Base-by-base conservation (phyloP, 2,329 filamentous ascomycete genomes). In the Neofusicoccum umdonicola region DNA sequence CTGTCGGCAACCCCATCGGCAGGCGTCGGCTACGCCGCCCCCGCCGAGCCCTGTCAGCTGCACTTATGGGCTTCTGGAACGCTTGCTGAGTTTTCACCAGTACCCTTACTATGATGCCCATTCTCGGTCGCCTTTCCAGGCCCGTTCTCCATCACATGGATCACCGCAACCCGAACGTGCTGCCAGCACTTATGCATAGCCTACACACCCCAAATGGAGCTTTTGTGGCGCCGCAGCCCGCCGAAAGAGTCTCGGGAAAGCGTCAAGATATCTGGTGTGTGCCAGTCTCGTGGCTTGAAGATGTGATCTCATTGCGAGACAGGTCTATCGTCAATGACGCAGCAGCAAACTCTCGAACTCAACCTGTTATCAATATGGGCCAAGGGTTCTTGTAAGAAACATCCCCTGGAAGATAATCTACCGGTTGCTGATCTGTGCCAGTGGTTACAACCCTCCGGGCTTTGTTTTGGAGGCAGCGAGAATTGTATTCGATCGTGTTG, bases 401-500 rank as follows among this genome's bases (percentile, higher is more conserved):
- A 7, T 31, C 4, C 1, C 7, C 27, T 31, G 27, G 4, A 31
- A 31, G 4, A 31, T 31, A 7, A 31, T 31, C 27, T 31, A 31
- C 6, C 6, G 27, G 27, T 31, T 31, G 27, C 6, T 31, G 27
- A 31, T 31, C 27, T 31, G 1, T 31, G 27, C 27, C 27, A 31
- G 27, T 71, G 94, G 94, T 65, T 98, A 98, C 79, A 98, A 98
- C 74, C 94, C 94, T 64, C 94, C 94, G 7, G 79, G 89, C 41
- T 98, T 97, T 77, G 92, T 97, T 68, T 83, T 97, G 68, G 86
- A 97, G 71, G 95, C 95, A 47, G 95, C 95, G 60, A 98, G 97
- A 79, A 83, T 89, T 44, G 93, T 94, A 42, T 85, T 99, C 60
- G 90, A 97, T 74, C 86, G 88, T 60, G 94, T 99, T 27, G 95